phyloP scores from a whole-genome alignment of 805 yeast genomes.

The Saturnispora quitensis region DNA sequence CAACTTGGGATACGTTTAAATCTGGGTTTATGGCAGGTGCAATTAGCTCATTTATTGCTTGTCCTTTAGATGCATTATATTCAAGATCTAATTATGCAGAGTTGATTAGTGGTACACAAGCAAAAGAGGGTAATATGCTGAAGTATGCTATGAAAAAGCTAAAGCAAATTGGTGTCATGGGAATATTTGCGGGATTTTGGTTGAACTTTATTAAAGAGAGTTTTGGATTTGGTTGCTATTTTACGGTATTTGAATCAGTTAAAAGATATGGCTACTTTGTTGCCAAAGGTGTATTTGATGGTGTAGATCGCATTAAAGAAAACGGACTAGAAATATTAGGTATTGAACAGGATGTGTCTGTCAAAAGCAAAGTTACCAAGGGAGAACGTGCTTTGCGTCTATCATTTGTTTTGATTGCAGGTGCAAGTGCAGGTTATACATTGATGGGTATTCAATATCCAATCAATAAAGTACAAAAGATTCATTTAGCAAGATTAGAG shows the following conservation, averaged over 20 bases:
- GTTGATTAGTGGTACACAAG: constrained; percentile 43
- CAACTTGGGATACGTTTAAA: constrained; percentile 47
- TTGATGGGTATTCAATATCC: constrained; percentile 80
- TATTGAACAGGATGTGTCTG: constrained; percentile 20
- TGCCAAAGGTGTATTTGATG: constrained; percentile 37
- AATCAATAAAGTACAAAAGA: constrained; percentile 63
- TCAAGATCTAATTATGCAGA: constrained; percentile 74
- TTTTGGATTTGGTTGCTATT: constrained; percentile 78
- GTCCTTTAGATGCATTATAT: constrained; percentile 88
- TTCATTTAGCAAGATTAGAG: constrained; percentile 73
- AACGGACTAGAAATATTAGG: constrained; percentile 8
- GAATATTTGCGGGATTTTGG: constrained; percentile 87
- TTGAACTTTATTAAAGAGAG: constrained; percentile 69
- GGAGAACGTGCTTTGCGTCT: constrained; percentile 47
- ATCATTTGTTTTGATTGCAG: constrained; percentile 67
- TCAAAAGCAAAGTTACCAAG: constrained; percentile 15
- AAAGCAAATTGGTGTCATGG: constrained; percentile 64
- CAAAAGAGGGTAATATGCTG: constrained; percentile 62
- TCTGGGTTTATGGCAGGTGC: constrained; percentile 87
- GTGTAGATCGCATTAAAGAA: constrained; percentile 13
- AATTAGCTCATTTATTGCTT: constrained; percentile 81
- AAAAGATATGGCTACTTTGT: constrained; percentile 56
- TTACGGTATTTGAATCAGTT: constrained; percentile 68
- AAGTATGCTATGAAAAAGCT: constrained; percentile 61
- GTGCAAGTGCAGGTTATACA: constrained; percentile 76